phyloP scores from a whole-genome alignment of 139 green algal genomes.

The Volvox reticuliferus region DNA sequence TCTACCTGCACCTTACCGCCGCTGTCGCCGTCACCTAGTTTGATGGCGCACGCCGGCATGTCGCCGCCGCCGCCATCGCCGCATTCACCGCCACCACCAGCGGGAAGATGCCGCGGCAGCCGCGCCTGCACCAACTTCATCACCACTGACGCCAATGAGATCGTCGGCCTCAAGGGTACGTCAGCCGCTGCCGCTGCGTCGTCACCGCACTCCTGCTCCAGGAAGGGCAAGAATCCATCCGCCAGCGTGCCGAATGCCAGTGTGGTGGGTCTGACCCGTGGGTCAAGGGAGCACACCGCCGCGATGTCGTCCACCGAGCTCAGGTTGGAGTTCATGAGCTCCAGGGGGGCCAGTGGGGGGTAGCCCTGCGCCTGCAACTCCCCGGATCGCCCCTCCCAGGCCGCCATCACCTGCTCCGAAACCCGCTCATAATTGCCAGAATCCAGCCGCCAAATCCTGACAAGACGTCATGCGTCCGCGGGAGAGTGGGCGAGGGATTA shows the following conservation, averaged over 20 bases:
- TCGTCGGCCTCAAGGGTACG: background rate
- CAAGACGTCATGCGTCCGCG: too few species aligned
- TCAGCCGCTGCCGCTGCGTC: too few species aligned
- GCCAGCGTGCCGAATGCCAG: slow-evolving; percentile 77
- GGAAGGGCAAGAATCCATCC: slow-evolving; percentile 76
- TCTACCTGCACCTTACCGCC: slow-evolving; percentile 34
- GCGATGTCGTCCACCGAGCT: slow-evolving; percentile 52
- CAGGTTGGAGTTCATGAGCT: slow-evolving; percentile 78
- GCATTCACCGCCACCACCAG: background rate
- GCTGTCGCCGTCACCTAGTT: slow-evolving; percentile 31
- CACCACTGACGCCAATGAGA: slow-evolving; percentile 19
- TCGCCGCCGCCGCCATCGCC: background rate
- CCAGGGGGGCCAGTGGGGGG: slow-evolving; percentile 40
- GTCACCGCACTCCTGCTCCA: background rate
- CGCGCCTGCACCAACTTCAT: slow-evolving; percentile 53
- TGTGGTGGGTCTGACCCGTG: slow-evolving; percentile 48
- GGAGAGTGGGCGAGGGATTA: too few species aligned
- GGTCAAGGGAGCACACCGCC: slow-evolving; percentile 27
- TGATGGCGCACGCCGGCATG: slow-evolving; percentile 2
- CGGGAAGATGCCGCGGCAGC: background rate
- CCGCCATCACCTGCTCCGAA: slow-evolving; percentile 51
- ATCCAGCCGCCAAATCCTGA: slow-evolving; percentile 45
- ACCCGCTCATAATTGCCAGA: slow-evolving; percentile 22
- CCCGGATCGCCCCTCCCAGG: slow-evolving; percentile 63
- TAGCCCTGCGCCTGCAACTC: background rate